Evolutionary conservation across 2,329 filamentous ascomycete genomes (phyloP), one percentile per base, ranked within the genome.

Genomic region (Colletotrichum gigasporum): DNA sequence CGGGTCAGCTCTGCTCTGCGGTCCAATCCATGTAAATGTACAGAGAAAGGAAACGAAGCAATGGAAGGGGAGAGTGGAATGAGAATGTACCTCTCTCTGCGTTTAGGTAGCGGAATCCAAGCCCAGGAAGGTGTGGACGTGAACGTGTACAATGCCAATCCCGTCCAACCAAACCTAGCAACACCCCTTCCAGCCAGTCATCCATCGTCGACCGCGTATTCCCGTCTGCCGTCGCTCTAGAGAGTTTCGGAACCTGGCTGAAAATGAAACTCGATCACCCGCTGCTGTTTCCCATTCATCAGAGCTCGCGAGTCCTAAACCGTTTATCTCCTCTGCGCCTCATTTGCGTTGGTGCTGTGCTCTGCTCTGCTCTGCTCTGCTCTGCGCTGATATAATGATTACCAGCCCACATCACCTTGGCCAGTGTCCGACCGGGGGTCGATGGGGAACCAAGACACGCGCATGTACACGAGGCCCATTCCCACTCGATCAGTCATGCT

Each of bases 241-340:
- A 63, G 50, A 57, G 58, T 63, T 65, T 65, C 58, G 58, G 50
- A 57, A 54, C 39, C 42, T 63, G 50, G 42, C 48, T 52, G n/a
- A 14, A 65, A 65, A 51, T 57, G 62, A 63, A 65, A 65, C 58
- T 45, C 34, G 28, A 30, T 53, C 45, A 44, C 57, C 50, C 16
- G 35, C 41, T 52, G 14, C 14, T 47, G 55, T 24, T 30, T 47
- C 22, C 26, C 26, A 10, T 20, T 11, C 18, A 37, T 30, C 37
- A 35, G 9, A 6, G 28, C 32, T 4, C n/a, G 24, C 7, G 14
- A 22, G 18, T 22, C n/a, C 26, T 16, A 12, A 45, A 18, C 16
- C 22, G 12, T 32, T 22, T 18, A 11, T 20, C 2, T 20, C 20
- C 11, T 18, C 24, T n/a, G 16, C 6, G 18, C 41, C 18, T 56